Evolutionary conservation across 768 basidiomycete genomes (phyloP), one percentile per base, ranked within the genome.

Genomic region (Naganishia randhawae): DNA sequence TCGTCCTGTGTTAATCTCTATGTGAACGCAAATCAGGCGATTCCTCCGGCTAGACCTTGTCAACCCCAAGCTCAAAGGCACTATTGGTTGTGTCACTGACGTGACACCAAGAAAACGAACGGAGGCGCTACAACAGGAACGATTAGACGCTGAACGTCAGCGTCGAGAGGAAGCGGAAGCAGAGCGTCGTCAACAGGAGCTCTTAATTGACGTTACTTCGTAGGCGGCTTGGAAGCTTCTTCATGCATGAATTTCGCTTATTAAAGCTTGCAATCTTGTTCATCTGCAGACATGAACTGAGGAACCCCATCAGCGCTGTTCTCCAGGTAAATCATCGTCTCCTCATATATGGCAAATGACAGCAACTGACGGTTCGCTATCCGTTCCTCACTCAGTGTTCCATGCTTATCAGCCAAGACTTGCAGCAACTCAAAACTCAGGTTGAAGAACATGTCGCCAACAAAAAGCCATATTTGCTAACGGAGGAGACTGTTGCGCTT

Each of bases 261-360:
- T 25, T 8, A 42, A 42, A 27, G 13, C 51, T 25, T 25, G 27
- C 8, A 3, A 10, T 53, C 51, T 29, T 19, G 8, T 10, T 25
- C n/a, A n/a, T 50, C 11, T 9, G 13, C 39, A 61, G 57, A n/a
- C 78, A 81, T 69, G 78, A 80, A 71, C 76, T 81, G 45, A 65
- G 79, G 19, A 78, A 76, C 41, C 76, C 78, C 1, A 75, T 81
- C 41, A 75, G 74, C 2, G 80, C 79, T 2, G 78, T 81, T 31
- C 66, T 81, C 1, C 80, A 81, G 42, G 25, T 32, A 33, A 27
- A 29, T 45, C 19, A 17, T 25, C 7, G 27, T 63, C 16, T 10
- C 19, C 13, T 10, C 27, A 14, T 16, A n/a, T 17, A n/a, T 25
- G 33, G 27, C 33, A 42, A 39, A 11, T 7, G 35, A 25, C 3